Evolutionary conservation across 495 filamentous ascomycete species (phyloP), one percentile per base, ranked within the genome.

Genomic region (Apiosordaria backusii): DNA sequence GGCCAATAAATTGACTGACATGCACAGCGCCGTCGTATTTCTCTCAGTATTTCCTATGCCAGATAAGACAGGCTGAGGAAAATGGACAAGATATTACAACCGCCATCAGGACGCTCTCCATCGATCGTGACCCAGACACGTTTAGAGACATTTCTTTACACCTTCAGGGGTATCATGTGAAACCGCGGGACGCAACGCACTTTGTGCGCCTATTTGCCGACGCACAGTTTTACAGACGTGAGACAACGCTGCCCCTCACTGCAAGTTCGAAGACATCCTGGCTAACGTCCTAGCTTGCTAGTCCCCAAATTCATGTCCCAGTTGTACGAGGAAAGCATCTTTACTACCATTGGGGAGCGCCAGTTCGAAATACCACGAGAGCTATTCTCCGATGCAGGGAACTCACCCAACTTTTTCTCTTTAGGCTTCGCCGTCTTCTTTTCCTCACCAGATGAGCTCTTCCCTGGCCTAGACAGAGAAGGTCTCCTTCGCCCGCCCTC

Each of bases 381-480:
- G 69, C 84, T 96, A 65, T 96, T 99, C 78, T 88, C 87, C 13
- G 81, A 82, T 24, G 91, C 90, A 13, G 94, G 95, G 4, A 92
- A 99, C 76, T 88, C 87, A 27, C 93, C 92, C 5, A 99, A 99
- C 77, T 99, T 93, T 84, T 99, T 99, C 81, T 88, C 92, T 5
- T 85, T 99, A 6, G 94, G 94, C 61, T 97, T 97, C 73, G 89
- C 88, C 13, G 86, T 92, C 72, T 96, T 96, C 81, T 96, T 97
- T 78, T 86, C 87, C 25, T 87, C 87, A 1, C 91, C 90, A 2
- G 79, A 85, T 24, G 89, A 96, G 70, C 84, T 92, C 54, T 97
- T 97, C 71, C 94, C 94, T 0, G 95, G 95, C 2, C 84, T 97
- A 1, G 85, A 92, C 58, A 85, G 90, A 19, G 84, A 87, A 62